Percentiles rank a stretch among this genome's conserved stretches.
Evolutionary conservation across 768 basidiomycete species (phyloP).

Genomic region (Leccinum variicolor): DNA sequence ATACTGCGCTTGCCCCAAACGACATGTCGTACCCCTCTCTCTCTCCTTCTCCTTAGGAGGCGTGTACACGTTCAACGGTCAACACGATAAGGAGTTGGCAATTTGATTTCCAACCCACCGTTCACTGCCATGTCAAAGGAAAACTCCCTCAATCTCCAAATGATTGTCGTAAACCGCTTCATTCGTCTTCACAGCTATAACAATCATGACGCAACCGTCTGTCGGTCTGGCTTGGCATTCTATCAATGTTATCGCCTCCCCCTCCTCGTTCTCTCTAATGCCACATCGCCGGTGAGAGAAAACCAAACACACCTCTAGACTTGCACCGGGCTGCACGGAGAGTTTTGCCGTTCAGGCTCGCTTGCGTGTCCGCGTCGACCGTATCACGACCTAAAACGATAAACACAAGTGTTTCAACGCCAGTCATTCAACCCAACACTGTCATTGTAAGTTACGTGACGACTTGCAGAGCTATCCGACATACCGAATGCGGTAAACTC

Average conservation of each 20-base stretch:
- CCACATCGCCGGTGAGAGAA: constrained; percentile 13
- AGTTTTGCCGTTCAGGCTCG: background rate
- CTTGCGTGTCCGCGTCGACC: background rate
- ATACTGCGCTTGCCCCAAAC: background rate
- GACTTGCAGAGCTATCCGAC: background rate
- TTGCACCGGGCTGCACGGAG: background rate
- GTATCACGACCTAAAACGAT: background rate
- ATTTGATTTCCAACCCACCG: constrained; percentile 11
- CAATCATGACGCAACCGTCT: constrained; percentile 2
- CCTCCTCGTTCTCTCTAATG: constrained; percentile 6
- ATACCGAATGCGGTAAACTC: background rate
- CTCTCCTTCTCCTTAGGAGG: background rate
- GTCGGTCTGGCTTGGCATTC: background rate
- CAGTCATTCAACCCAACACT: background rate
- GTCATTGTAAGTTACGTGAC: background rate
- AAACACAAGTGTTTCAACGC: background rate
- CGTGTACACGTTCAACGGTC: background rate
- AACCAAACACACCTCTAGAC: background rate
- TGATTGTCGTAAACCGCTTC: constrained; percentile 19
- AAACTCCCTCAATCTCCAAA: constrained; percentile 15
- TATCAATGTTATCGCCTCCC: background rate
- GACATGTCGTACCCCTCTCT: background rate
- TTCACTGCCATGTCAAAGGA: constrained; percentile 1
- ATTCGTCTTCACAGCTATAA: constrained; percentile 13
- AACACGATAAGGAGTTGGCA: background rate